Evolutionary conservation across 208 protist species (phyloP).

Genomic region (Crithidia thermophila): DNA sequence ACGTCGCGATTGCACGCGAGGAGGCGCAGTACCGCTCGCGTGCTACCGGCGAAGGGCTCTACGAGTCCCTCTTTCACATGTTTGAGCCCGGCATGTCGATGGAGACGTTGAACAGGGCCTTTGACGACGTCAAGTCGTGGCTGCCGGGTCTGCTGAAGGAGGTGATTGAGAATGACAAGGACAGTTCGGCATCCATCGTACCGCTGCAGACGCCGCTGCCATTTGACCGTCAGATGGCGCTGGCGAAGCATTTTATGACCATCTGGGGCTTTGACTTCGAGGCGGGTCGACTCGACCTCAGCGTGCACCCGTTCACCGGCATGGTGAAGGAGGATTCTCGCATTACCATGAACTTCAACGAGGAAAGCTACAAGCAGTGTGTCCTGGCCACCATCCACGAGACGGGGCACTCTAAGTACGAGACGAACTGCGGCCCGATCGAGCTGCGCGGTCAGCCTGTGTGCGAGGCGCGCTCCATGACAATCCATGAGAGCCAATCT

Average conservation of each 20-base stretch:
- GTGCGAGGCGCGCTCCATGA: conserved; percentile 51
- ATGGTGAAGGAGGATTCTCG: conserved; percentile 68
- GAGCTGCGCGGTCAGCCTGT: conserved; percentile 59
- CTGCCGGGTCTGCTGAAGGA: conserved; percentile 61
- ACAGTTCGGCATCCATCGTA: conserved; percentile 5
- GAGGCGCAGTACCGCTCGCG: conserved; percentile 33
- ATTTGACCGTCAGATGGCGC: conserved; percentile 36
- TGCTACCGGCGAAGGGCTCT: conserved; percentile 19
- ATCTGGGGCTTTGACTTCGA: conserved; percentile 82
- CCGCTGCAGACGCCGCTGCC: conserved; percentile 34
- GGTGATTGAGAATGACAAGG: conserved; percentile 43
- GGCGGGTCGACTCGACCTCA: conserved; percentile 66
- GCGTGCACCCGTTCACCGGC: conserved; percentile 79
- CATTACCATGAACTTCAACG: conserved; percentile 77
- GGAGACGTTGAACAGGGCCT: conserved; percentile 44
- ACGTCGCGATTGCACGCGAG: conserved; percentile 48
- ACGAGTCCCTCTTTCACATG: conserved; percentile 61
- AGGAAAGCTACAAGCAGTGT: conserved; percentile 37
- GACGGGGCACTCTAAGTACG: conserved; percentile 26
- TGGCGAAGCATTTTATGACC: conserved; percentile 41
- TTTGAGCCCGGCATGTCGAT: conserved; percentile 73
- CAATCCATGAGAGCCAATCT: conserved; percentile 84
- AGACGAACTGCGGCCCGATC: conserved; percentile 45
- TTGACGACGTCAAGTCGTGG: conserved; percentile 62
- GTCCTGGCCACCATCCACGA: conserved; percentile 51